Conservation (phyloP, 2,329 filamentous ascomycete species). For the Triangularia verruculosa region DNA sequence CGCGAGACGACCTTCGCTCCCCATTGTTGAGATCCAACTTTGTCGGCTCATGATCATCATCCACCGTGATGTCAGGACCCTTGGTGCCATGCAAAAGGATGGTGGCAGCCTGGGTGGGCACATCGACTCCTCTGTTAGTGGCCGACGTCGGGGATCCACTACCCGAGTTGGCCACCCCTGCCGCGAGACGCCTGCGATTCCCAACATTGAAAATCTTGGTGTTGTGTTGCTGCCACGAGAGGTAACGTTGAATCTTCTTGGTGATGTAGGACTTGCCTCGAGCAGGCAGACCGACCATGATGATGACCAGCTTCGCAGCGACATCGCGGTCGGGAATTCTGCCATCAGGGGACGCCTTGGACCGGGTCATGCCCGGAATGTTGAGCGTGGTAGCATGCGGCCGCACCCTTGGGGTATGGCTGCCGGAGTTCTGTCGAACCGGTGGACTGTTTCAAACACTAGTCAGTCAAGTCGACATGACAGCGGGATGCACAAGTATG, state of each 20-base stretch:
- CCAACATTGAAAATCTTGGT: constrained; percentile 97
- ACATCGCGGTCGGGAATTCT: constrained; percentile 92
- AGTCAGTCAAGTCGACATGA: constrained; percentile 6
- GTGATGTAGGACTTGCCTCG: constrained; percentile 98
- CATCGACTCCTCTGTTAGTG: constrained; percentile 37
- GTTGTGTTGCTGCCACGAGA: constrained; percentile 97
- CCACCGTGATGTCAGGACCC: constrained; percentile 34
- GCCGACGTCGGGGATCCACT: constrained; percentile 31
- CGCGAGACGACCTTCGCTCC: constrained; percentile 25
- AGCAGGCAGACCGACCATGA: constrained; percentile 96
- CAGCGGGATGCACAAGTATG: not conserved
- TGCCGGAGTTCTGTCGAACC: constrained; percentile 69
- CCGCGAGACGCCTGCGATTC: constrained; percentile 78
- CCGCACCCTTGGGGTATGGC: constrained; percentile 72
- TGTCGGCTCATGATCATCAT: constrained; percentile 40
- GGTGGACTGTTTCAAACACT: constrained; percentile 51
- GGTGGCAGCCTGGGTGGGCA: constrained; percentile 52
- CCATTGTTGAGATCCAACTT: constrained; percentile 38
- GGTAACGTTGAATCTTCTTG: constrained; percentile 92
- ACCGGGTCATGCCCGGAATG: constrained; percentile 93
- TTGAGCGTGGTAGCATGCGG: constrained; percentile 91
- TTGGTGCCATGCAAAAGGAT: constrained; percentile 56
- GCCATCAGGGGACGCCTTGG: constrained; percentile 91
- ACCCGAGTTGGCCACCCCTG: constrained; percentile 47
- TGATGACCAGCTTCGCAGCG: constrained; percentile 91